Conservation (phyloP, 139 green algal species). For the Micractinium conductrix region DNA sequence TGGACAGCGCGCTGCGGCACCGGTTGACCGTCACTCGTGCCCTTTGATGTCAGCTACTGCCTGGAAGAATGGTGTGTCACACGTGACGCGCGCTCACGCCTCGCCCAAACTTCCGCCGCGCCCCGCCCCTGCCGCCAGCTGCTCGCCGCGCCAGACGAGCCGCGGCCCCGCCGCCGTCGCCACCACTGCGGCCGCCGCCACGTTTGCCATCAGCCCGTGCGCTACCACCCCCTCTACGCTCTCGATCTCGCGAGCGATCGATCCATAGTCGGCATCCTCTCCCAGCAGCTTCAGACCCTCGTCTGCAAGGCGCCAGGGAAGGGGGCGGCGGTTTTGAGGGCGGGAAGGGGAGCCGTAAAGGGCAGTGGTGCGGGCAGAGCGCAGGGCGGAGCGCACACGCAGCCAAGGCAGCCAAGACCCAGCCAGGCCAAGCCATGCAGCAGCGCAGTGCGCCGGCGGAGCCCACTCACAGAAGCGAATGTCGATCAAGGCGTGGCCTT, state of each 20-base stretch:
- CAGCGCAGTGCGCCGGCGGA: too few relatives aligned
- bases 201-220: constrained; percentile 59
- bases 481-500: constrained; percentile 54
- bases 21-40: too few relatives aligned
- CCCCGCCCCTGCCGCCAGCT: not conserved
- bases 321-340: not conserved
- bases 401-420: too few relatives aligned
- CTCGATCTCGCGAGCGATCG: constrained; percentile 60
- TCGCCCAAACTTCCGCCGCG: not conserved
- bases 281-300: constrained; percentile 70
- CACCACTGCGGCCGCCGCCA: constrained; percentile 26
- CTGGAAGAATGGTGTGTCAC: too few relatives aligned
- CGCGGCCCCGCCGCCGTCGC: not conserved
- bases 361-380: too few relatives aligned
- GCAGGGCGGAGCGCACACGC: too few relatives aligned
- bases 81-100: not conserved
- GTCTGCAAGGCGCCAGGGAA: not conserved
- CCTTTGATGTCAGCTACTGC: too few relatives aligned
- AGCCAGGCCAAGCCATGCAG: too few relatives aligned
- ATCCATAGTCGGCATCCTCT: constrained; percentile 56
- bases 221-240: constrained; percentile 59
- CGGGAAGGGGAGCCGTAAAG: too few relatives aligned
- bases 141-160: constrained; percentile 16
- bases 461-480: constrained; percentile 51
- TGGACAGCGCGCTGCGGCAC: too few relatives aligned